Evolutionary conservation across 2,329 filamentous ascomycete species (phyloP).

Genomic region (Aspergillus texensis): DNA sequence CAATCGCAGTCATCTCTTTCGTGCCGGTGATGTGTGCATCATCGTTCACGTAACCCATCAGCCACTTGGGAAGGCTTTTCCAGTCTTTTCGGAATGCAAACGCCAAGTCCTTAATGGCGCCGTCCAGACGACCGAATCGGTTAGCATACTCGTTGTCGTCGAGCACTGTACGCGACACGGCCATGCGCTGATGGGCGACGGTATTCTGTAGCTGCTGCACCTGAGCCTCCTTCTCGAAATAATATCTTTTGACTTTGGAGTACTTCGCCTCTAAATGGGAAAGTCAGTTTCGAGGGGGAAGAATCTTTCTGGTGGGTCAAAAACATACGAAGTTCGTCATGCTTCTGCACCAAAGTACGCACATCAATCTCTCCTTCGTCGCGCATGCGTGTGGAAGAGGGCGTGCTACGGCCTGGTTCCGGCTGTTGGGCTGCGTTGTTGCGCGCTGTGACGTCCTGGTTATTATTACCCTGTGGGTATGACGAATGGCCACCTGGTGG

Average conservation of each 20-base stretch:
- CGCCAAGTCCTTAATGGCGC: constrained; percentile 89
- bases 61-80: constrained; percentile 78
- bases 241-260: constrained; percentile 96
- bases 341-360: constrained; percentile 45
- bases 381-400: constrained; percentile 38
- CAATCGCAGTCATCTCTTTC: constrained; percentile 97
- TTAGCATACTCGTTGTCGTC: constrained; percentile 94
- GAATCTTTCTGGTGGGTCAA: not conserved
- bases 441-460: constrained; percentile 23
- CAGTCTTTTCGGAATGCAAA: constrained; percentile 98
- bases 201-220: constrained; percentile 96
- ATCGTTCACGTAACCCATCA: constrained; percentile 76
- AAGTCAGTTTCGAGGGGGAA: constrained; percentile 1
- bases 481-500: constrained; percentile 16
- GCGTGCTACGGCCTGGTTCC: constrained; percentile 53
- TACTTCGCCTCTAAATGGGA: constrained; percentile 77
- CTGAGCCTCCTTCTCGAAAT: constrained; percentile 88
- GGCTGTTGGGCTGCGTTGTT: constrained; percentile 25
- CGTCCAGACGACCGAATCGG: constrained; percentile 87
- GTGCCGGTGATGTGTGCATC: constrained; percentile 85
- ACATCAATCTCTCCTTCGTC: constrained; percentile 49
- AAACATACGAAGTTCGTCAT: constrained; percentile 51
- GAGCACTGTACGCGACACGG: constrained; percentile 88
- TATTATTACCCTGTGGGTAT: constrained; percentile 12
- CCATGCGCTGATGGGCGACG: constrained; percentile 93